Percentiles rank a stretch among this genome's conserved stretches.
These are phyloP conservation scores for Ophiosphaerella narmari DNA, from an alignment of 2,329 filamentous ascomycete species.

Conservation along the genomic window DNA sequence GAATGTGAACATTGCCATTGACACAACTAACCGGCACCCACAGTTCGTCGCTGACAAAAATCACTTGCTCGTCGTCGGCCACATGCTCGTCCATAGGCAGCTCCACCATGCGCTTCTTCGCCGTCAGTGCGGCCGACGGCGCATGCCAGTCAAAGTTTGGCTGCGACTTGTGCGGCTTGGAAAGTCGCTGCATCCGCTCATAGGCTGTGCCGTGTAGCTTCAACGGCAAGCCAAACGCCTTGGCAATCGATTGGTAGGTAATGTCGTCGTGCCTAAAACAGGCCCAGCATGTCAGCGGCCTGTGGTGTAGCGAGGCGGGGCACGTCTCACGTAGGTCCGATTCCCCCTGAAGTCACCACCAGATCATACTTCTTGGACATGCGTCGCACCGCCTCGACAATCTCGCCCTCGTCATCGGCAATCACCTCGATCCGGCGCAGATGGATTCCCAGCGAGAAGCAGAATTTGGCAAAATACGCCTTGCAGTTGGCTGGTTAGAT, in stretches of 20 bases:
- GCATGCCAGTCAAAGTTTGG: constrained; percentile 82
- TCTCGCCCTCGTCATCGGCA: constrained; percentile 87
- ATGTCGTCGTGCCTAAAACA: constrained; percentile 86
- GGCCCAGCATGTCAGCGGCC: constrained; percentile 18
- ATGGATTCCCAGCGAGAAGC: constrained; percentile 67
- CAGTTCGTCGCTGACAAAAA: constrained; percentile 79
- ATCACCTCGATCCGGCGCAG: constrained; percentile 91
- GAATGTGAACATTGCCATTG: constrained; percentile 90
- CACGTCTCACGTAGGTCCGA: constrained; percentile 81
- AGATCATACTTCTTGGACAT: constrained; percentile 94
- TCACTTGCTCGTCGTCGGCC: constrained; percentile 69
- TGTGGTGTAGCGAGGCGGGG: constrained; percentile 7
- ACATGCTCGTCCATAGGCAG: constrained; percentile 75
- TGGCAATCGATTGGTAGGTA: constrained; percentile 91
- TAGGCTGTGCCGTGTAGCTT: constrained; percentile 78
- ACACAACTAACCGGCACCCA: constrained; percentile 92
- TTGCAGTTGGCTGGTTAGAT: constrained; percentile 4
- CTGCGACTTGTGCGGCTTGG: constrained; percentile 72
- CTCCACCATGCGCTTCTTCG: constrained; percentile 88
- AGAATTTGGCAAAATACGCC: constrained; percentile 67
- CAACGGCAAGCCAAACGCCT: constrained; percentile 79
- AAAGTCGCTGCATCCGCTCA: constrained; percentile 80
- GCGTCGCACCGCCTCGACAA: constrained; percentile 80
- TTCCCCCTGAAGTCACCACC: constrained; percentile 92
- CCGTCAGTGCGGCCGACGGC: constrained; percentile 75